Evolutionary conservation across 345 rosid genomes (phyloP).

Genomic region (Camelina laxa): DNA sequence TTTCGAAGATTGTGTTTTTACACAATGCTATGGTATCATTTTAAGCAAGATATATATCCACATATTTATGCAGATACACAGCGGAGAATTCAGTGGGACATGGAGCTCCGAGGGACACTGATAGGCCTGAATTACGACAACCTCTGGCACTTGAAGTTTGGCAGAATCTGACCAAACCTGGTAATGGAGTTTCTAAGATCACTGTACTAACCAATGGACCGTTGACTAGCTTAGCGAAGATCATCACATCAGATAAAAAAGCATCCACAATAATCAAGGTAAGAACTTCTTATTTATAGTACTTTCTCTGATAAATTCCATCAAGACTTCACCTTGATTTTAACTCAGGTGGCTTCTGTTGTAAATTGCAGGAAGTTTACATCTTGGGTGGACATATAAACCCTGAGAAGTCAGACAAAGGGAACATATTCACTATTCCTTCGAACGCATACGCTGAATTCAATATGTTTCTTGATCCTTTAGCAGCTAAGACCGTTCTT

Average conservation of each 20-base stretch:
- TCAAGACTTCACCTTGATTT: not conserved
- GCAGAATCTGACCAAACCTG: slow-evolving; percentile 50
- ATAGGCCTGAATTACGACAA: slow-evolving; percentile 73
- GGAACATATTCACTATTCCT: slow-evolving; percentile 61
- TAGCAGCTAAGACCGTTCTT: slow-evolving; percentile 75
- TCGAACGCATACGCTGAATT: slow-evolving; percentile 67
- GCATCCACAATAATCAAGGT: slow-evolving; percentile 64
- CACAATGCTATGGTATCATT: not conserved
- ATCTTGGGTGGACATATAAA: slow-evolving; percentile 85
- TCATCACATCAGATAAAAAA: slow-evolving; percentile 51
- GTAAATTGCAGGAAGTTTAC: slow-evolving; percentile 61
- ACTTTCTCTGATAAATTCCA: not conserved
- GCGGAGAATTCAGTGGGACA: slow-evolving; percentile 65
- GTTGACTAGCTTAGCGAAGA: slow-evolving; percentile 73
- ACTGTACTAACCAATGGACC: slow-evolving; percentile 84
- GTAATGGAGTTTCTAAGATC: slow-evolving; percentile 57
- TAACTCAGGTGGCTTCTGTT: slow-evolving; percentile 2
- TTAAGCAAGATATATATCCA: not conserved
- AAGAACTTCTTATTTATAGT: slow-evolving; percentile 8
- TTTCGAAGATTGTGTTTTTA: not conserved
- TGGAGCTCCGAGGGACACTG: slow-evolving; percentile 81
- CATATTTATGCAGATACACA: slow-evolving; percentile 58
- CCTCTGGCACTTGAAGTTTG: slow-evolving; percentile 76
- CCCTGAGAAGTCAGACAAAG: slow-evolving; percentile 46
- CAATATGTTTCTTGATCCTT: slow-evolving; percentile 90